phyloP scores from a whole-genome alignment of 208 protist species.

The Jaenimonas drosophilae region DNA sequence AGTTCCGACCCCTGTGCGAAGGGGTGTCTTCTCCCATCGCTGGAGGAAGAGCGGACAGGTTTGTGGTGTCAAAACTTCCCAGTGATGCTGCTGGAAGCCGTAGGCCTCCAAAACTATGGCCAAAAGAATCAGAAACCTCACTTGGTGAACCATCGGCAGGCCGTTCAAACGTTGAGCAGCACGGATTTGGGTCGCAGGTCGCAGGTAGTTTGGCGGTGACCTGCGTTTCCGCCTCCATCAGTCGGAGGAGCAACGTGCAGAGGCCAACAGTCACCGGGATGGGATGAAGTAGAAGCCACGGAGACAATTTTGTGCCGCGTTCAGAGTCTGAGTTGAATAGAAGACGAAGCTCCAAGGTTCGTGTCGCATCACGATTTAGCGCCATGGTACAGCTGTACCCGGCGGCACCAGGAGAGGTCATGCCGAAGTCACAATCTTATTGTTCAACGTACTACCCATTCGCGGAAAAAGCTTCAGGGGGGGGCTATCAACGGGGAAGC shows the following conservation, averaged over 20 bases:
- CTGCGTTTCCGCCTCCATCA: slow-evolving; percentile 15
- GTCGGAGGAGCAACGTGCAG: slow-evolving; percentile 20
- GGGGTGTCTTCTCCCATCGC: neutral
- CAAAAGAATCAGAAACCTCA: slow-evolving; percentile 1
- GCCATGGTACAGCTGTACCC: slow-evolving; percentile 27
- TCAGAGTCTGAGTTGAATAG: too few relatives aligned
- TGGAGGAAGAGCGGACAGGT: neutral
- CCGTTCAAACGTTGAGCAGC: too few relatives aligned
- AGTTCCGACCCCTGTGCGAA: neutral
- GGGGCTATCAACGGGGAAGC: too few relatives aligned
- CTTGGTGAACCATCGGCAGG: neutral
- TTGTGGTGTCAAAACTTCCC: neutral
- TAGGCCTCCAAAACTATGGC: too few relatives aligned
- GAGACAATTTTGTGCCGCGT: too few relatives aligned
- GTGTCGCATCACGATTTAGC: slow-evolving; percentile 36
- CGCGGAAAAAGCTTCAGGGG: too few relatives aligned
- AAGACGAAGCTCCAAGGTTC: slow-evolving; percentile 31
- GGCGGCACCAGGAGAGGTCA: slow-evolving; percentile 1
- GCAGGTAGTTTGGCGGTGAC: neutral
- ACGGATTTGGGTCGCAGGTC: too few relatives aligned
- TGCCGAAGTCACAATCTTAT: too few relatives aligned
- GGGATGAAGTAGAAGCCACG: slow-evolving; percentile 56
- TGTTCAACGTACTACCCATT: too few relatives aligned
- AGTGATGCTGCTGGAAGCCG: neutral
- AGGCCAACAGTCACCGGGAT: slow-evolving; percentile 57